Conservation (phyloP, 2,329 filamentous ascomycete genomes). For the Nannizziopsis barbatae region DNA sequence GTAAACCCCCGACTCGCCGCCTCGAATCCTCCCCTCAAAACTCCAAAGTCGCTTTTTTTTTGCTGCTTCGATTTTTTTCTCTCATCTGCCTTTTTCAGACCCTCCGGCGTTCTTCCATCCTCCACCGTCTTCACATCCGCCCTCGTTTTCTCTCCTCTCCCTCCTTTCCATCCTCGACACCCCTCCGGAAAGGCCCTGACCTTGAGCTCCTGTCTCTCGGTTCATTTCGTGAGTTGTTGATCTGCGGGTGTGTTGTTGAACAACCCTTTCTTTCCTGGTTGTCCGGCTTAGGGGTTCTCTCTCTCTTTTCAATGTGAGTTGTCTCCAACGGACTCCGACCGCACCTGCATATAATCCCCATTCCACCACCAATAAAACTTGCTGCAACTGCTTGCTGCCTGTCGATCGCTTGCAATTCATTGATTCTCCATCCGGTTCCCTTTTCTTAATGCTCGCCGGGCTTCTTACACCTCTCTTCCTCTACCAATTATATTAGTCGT, state of each 20-base stretch:
- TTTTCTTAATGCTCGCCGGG: neutral
- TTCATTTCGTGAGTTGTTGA: neutral
- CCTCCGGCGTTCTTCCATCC: slow-evolving; percentile 20
- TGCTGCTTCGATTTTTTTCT: slow-evolving; percentile 15
- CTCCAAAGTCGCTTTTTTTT: slow-evolving; percentile 4
- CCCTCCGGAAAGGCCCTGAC: neutral
- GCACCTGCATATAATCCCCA: neutral
- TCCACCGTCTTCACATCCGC: slow-evolving; percentile 17
- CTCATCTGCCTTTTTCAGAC: slow-evolving; percentile 16
- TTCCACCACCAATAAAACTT: slow-evolving; percentile 2
- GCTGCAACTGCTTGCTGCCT: neutral
- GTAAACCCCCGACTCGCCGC: too few relatives aligned
- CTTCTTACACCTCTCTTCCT: neutral
- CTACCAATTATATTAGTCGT: too few relatives aligned
- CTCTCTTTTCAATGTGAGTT: slow-evolving; percentile 3
- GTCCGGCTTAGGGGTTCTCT: neutral
- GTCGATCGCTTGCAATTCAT: slow-evolving; percentile 2
- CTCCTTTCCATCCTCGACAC: slow-evolving; percentile 11
- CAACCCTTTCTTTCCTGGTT: neutral
- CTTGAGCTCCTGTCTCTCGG: slow-evolving; percentile 3
- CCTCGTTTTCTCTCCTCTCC: slow-evolving; percentile 17
- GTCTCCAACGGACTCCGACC: neutral
- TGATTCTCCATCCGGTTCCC: neutral
- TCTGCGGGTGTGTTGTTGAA: too few relatives aligned
- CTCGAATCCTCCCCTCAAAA: slow-evolving; percentile 7